Conservation (phyloP, 1,139 yeast species). For the Debaryomyces psychrophilus region DNA sequence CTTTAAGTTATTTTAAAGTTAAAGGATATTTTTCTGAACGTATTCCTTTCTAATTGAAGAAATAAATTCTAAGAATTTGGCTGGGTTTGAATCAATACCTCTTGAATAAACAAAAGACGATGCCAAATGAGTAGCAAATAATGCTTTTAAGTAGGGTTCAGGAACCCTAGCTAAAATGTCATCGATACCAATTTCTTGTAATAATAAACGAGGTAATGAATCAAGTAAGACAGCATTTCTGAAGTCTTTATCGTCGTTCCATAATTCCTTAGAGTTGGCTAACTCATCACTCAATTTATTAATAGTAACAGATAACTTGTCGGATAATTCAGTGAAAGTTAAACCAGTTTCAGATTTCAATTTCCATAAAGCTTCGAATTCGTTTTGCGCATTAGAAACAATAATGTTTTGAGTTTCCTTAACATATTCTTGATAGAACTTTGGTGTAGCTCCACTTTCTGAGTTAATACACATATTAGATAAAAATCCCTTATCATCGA, state of each 20-base stretch:
- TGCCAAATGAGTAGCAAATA: slow-evolving; percentile 88
- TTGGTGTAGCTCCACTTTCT: slow-evolving; percentile 58
- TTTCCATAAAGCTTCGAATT: slow-evolving; percentile 86
- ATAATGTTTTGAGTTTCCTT: slow-evolving; percentile 77
- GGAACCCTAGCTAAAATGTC: slow-evolving; percentile 79
- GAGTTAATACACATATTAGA: slow-evolving; percentile 72
- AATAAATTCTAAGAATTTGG: slow-evolving; percentile 77
- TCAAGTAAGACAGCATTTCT: slow-evolving; percentile 76
- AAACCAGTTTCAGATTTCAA: slow-evolving; percentile 68
- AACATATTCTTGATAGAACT: slow-evolving; percentile 81
- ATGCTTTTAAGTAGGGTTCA: slow-evolving; percentile 81
- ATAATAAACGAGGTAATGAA: slow-evolving; percentile 77
- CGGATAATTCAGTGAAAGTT: slow-evolving; percentile 80
- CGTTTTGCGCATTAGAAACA: slow-evolving; percentile 76
- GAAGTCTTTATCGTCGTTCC: slow-evolving; percentile 79
- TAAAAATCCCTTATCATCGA: slow-evolving; percentile 82
- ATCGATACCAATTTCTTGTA: slow-evolving; percentile 75
- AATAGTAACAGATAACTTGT: slow-evolving; percentile 81
- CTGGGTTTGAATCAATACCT: slow-evolving; percentile 84
- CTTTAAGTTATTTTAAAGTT: neutral
- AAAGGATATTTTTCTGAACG: slow-evolving; percentile 15
- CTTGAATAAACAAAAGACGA: slow-evolving; percentile 86
- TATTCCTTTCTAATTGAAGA: slow-evolving; percentile 47
- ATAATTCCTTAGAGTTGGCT: slow-evolving; percentile 76
- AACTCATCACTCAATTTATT: slow-evolving; percentile 90